phyloP scores from a whole-genome alignment of 225 moss, liverwort and hornwort genomes.

The Antitrichia curtipendula region DNA sequence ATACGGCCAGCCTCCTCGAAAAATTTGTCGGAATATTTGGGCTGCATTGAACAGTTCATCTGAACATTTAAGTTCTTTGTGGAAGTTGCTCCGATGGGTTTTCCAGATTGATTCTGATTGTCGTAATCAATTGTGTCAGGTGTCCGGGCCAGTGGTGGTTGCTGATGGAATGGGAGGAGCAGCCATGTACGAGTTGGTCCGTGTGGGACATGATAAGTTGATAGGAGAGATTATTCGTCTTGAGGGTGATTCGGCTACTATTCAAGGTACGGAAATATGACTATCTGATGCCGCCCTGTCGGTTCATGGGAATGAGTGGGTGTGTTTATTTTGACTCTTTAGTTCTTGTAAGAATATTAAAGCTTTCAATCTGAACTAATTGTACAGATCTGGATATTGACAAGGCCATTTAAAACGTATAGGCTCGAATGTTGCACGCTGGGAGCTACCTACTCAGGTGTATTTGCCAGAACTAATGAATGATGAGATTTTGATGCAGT shows the following conservation, averaged over 20 bases:
- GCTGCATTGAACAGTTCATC: neutral
- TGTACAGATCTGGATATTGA: neutral
- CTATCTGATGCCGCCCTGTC: neutral
- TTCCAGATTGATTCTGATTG: neutral
- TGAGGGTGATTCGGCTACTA: constrained; percentile 93
- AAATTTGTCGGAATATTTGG: neutral
- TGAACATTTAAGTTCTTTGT: neutral
- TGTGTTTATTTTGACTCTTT: neutral
- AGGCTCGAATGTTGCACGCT: neutral
- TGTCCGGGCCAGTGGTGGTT: constrained; percentile 90
- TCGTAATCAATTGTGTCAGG: constrained; percentile 9
- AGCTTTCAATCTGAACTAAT: neutral
- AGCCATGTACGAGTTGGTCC: constrained; percentile 94
- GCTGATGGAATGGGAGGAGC: constrained; percentile 90
- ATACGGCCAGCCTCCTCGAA: neutral
- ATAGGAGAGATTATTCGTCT: constrained; percentile 95
- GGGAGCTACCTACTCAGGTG: neutral
- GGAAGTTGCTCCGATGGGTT: neutral
- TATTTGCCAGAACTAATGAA: neutral
- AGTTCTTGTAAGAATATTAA: neutral
- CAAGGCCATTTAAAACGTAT: neutral
- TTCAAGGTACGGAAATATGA: constrained; percentile 43
- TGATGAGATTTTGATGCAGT: constrained; percentile 23
- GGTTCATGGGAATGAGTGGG: neutral
- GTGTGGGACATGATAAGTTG: constrained; percentile 83